These are phyloP conservation scores for Orobanche coerulescens DNA, from an alignment of 257 asterid genomes.

Conservation along the genomic window DNA sequence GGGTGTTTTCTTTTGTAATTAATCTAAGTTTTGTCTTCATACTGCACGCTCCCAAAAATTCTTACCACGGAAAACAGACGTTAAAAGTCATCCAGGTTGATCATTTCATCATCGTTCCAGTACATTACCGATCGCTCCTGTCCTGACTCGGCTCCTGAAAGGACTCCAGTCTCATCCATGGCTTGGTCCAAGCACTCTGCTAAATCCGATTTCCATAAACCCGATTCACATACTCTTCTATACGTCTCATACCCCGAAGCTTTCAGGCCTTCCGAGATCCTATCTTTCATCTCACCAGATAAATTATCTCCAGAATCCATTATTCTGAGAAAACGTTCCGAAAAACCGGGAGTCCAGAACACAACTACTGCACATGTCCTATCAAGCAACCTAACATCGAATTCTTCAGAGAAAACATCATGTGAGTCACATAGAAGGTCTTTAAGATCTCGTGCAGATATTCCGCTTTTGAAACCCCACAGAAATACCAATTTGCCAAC, in stretches of 20 bases:
- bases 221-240: slow-evolving; percentile 41
- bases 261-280: slow-evolving; percentile 53
- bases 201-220: slow-evolving; percentile 48
- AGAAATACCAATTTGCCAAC: slow-evolving; percentile 47
- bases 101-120: slow-evolving; percentile 61
- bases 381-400: slow-evolving; percentile 65
- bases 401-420: slow-evolving; percentile 44
- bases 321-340: slow-evolving; percentile 42
- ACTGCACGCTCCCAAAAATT: no score
- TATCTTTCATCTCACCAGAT: slow-evolving; percentile 30
- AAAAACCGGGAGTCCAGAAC: slow-evolving; percentile 44
- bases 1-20: no score
- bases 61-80: no score
- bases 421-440: slow-evolving; percentile 43
- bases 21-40: no score
- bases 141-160: slow-evolving; percentile 26
- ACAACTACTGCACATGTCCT: slow-evolving; percentile 65
- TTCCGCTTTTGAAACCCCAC: slow-evolving; percentile 71
- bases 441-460: slow-evolving; percentile 54
- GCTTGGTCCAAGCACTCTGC: slow-evolving; percentile 61
- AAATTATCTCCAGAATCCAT: slow-evolving; percentile 43
- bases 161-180: slow-evolving; percentile 34
- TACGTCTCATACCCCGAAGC: slow-evolving; percentile 59
- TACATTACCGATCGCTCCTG: slow-evolving; percentile 36
- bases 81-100: slow-evolving; percentile 67